Percentiles rank a stretch among this genome's conserved stretches.
Conservation (phyloP, 2,329 filamentous ascomycete species). For the Fusarium chaquense region DNA sequence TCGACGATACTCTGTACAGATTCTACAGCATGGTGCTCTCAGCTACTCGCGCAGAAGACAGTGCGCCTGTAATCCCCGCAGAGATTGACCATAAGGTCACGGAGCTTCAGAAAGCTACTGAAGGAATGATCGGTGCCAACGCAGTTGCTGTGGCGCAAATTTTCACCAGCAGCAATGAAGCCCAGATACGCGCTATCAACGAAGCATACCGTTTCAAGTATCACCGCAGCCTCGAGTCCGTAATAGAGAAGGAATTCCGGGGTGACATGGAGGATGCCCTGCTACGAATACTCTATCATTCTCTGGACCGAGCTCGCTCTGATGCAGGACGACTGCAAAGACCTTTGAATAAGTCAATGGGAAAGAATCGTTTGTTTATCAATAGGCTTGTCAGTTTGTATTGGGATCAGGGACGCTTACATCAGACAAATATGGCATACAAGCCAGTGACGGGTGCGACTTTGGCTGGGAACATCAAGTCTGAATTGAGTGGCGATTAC, state of each 20-base stretch:
- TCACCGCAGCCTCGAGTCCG: slow-evolving; percentile 49
- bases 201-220: slow-evolving; percentile 51
- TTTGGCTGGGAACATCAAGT: slow-evolving; percentile 52
- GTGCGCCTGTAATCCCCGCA: slow-evolving; percentile 38
- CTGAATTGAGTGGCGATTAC: slow-evolving; percentile 47
- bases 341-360: slow-evolving; percentile 45
- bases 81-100: slow-evolving; percentile 53
- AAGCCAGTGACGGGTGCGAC: slow-evolving; percentile 68
- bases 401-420: slow-evolving; percentile 49
- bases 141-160: slow-evolving; percentile 51
- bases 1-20: slow-evolving; percentile 49
- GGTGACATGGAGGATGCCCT: slow-evolving; percentile 53
- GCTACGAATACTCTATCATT: slow-evolving; percentile 48
- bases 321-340: slow-evolving; percentile 47
- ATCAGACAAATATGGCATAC: slow-evolving; percentile 65
- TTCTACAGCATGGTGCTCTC: slow-evolving; percentile 53
- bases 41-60: slow-evolving; percentile 48
- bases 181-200: slow-evolving; percentile 49
- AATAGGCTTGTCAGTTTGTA: slow-evolving; percentile 51
- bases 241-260: slow-evolving; percentile 53
- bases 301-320: slow-evolving; percentile 37
- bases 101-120: slow-evolving; percentile 51
- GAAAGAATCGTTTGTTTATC: slow-evolving; percentile 51
- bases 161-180: slow-evolving; percentile 49
- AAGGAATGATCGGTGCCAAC: slow-evolving; percentile 50